Evolutionary conservation across 2,329 filamentous ascomycete genomes (phyloP).

Genomic region (Pseudopyrenochaeta lycopersici): DNA sequence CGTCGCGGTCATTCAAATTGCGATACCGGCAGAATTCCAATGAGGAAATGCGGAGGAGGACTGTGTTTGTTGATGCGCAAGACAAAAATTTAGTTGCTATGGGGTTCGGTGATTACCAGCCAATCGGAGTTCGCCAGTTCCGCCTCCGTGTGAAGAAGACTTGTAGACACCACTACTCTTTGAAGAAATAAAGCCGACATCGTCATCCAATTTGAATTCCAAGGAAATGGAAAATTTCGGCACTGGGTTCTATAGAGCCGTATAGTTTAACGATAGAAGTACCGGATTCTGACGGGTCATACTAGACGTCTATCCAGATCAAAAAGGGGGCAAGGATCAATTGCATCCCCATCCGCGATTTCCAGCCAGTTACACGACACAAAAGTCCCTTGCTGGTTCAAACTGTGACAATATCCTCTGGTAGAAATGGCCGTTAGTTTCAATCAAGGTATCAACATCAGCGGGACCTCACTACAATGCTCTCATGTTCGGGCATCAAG

Average conservation of each 20-base stretch:
- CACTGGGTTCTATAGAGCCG: too few relatives aligned
- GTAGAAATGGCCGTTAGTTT: not conserved
- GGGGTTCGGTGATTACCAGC: not conserved
- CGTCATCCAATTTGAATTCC: not conserved
- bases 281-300: too few relatives aligned
- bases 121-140: slow-evolving; percentile 6
- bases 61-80: slow-evolving; percentile 33
- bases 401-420: too few relatives aligned
- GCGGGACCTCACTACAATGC: not conserved
- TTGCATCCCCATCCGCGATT: too few relatives aligned
- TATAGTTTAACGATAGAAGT: too few relatives aligned
- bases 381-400: too few relatives aligned
- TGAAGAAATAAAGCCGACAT: not conserved
- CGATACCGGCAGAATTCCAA: slow-evolving; percentile 14
- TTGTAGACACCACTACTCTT: too few relatives aligned
- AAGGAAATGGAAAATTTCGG: too few relatives aligned
- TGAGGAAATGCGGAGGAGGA: slow-evolving; percentile 7
- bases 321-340: too few relatives aligned
- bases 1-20: slow-evolving; percentile 12
- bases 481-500: not conserved
- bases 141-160: slow-evolving; percentile 1
- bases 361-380: too few relatives aligned
- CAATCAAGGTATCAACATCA: not conserved
- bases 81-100: slow-evolving; percentile 18
- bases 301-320: too few relatives aligned